Conservation (phyloP, 192 early-diverging fungal species). For the Endogone sp. region DNA sequence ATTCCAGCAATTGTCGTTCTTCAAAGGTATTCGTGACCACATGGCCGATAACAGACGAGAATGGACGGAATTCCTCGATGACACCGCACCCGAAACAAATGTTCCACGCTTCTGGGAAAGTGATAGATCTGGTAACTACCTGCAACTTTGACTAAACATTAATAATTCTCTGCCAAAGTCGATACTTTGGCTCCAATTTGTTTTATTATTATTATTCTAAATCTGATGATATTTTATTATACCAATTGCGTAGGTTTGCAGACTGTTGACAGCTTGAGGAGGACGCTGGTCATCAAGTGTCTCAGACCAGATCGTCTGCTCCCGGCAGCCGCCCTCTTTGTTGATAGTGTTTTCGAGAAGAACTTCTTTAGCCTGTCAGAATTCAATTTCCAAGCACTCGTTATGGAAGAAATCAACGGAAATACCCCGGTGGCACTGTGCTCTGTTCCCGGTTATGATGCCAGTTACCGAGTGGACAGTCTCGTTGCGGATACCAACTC, state of each 20-base stretch:
- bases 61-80: constrained; percentile 47
- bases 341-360: constrained; percentile 64
- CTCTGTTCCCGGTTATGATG: constrained; percentile 93
- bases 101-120: constrained; percentile 55
- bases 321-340: constrained; percentile 64
- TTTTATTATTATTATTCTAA: too few species aligned
- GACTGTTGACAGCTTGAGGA: constrained; percentile 63
- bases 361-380: constrained; percentile 54
- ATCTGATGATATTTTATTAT: too few species aligned
- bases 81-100: constrained; percentile 37
- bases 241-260: too few species aligned
- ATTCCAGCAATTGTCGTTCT: constrained; percentile 33
- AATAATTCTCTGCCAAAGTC: too few species aligned
- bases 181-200: too few species aligned
- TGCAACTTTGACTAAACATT: background rate
- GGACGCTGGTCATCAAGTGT: constrained; percentile 77
- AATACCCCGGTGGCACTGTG: constrained; percentile 89
- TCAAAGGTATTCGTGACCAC: constrained; percentile 33
- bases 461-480: constrained; percentile 90
- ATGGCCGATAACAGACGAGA: constrained; percentile 7
- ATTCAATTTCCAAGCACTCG: constrained; percentile 66
- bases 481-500: constrained; percentile 65
- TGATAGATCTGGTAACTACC: constrained; percentile 22
- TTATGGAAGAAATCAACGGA: constrained; percentile 63
- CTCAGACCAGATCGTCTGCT: constrained; percentile 89